Evolutionary conservation across 2,329 filamentous ascomycete species (phyloP), one percentile per base, ranked within the genome.

Genomic region (Periconia digitata): DNA sequence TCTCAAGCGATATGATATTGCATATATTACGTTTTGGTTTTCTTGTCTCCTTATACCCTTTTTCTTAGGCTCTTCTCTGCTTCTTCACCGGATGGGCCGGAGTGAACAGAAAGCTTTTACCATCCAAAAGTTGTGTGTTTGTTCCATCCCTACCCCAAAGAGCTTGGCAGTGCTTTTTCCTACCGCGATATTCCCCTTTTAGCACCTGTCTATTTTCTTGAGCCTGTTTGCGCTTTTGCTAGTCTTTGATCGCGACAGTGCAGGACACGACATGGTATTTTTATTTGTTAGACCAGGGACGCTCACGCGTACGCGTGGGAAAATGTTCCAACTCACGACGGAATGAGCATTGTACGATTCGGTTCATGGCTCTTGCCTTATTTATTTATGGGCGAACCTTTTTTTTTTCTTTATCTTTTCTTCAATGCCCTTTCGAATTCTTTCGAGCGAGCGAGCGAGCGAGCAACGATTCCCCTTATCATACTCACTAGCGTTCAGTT

Each of bases 251-350:
- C 48, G 58, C 58, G 56, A 61, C 59, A 61, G 59, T 66, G 63
- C 63, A 61, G 63, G 63, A 56, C 64, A 70, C 66, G 46, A 38
- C 23, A 53, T 59, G 53, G 58, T 67, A 58, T 67, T 58, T 32
- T 32, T 32, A 54, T 61, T 70, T 69, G 62, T 56, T 69, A 70
- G 66, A 70, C 51, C 58, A 53, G 38, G 62, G 60, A 63, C 59
- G 66, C 67, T 71, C 66, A 66, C 66, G 66, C 66, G 66, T 57
- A 65, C 60, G 60, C 54, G 58, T 60, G 58, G 51, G 55, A 55
- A 47, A 41, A 46, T 42, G 41, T 40, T 39, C 24, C 39, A 49
- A 51, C 43, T 53, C 56, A 58, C 51, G 51, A 51, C 34, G 53
- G 49, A 53, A 54, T 40, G 56, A 59, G 55, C 38, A 56, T 42